Evolutionary conservation across 768 basidiomycete species (phyloP).

Genomic region (Tubosaeta sp.): DNA sequence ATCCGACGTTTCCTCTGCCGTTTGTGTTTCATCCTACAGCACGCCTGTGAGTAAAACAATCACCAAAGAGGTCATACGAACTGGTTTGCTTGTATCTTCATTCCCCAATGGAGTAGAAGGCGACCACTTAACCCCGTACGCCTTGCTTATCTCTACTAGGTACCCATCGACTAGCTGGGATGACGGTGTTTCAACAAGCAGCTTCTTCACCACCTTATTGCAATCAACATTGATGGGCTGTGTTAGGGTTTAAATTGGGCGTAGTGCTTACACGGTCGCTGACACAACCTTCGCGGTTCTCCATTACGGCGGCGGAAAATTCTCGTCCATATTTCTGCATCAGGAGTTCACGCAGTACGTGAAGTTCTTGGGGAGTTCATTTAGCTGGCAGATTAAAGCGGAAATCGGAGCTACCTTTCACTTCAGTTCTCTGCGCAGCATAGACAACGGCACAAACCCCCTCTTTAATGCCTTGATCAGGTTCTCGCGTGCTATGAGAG

Average conservation of each 20-base stretch:
- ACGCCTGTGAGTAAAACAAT: slow-evolving; percentile 2
- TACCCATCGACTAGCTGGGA: slow-evolving; percentile 81
- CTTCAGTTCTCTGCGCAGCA: slow-evolving; percentile 86
- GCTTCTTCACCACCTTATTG: slow-evolving; percentile 69
- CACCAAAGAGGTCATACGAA: slow-evolving; percentile 21
- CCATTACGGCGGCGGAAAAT: slow-evolving; percentile 80
- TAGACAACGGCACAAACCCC: slow-evolving; percentile 86
- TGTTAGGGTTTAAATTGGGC: neutral
- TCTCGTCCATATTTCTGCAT: slow-evolving; percentile 96
- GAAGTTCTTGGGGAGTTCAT: slow-evolving; percentile 57
- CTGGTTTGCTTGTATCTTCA: slow-evolving; percentile 36
- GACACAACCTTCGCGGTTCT: slow-evolving; percentile 78
- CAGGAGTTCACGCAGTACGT: slow-evolving; percentile 85
- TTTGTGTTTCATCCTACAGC: slow-evolving; percentile 7
- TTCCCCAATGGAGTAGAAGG: slow-evolving; percentile 31
- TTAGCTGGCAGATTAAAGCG: neutral
- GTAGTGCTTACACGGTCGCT: slow-evolving; percentile 65
- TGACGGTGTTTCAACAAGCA: slow-evolving; percentile 65
- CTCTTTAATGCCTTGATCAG: slow-evolving; percentile 83
- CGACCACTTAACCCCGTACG: slow-evolving; percentile 72
- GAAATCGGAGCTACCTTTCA: slow-evolving; percentile 57
- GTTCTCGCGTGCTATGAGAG: slow-evolving; percentile 61
- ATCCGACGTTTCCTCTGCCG: slow-evolving; percentile 9
- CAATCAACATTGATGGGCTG: neutral
- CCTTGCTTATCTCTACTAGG: slow-evolving; percentile 83